These are phyloP conservation scores for Mortierella sp. DNA, from an alignment of 371 early-diverging fungal genomes.

Conservation along the genomic window DNA sequence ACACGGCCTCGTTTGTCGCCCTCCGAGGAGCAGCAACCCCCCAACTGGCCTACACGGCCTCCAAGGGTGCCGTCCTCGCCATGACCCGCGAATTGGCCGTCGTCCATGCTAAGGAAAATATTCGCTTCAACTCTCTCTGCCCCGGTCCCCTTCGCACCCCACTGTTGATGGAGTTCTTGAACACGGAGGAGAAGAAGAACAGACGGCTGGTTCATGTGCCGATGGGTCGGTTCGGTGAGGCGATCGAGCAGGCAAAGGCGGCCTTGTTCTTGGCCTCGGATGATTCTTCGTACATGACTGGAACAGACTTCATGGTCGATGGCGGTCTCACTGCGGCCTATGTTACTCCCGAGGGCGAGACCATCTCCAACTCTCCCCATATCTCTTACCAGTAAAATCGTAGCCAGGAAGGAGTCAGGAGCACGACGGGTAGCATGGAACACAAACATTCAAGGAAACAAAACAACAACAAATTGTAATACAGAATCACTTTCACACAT, in stretches of 20 bases:
- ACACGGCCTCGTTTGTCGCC: constrained; percentile 90
- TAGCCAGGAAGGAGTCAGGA: background rate
- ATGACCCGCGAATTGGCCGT: constrained; percentile 91
- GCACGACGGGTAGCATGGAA: background rate
- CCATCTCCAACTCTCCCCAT: constrained; percentile 48
- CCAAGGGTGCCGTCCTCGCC: constrained; percentile 91
- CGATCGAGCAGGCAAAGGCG: constrained; percentile 90
- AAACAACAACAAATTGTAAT: background rate
- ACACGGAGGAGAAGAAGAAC: constrained; percentile 89
- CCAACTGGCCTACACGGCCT: constrained; percentile 90
- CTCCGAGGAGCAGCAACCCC: constrained; percentile 92
- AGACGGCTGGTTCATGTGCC: constrained; percentile 88
- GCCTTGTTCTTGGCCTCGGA: constrained; percentile 89
- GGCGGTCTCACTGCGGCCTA: constrained; percentile 88
- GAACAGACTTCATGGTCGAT: constrained; percentile 89
- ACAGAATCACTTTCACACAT: background rate
- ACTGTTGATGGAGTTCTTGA: constrained; percentile 87
- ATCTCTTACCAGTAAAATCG: constrained; percentile 43
- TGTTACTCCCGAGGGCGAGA: constrained; percentile 61
- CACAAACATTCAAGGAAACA: background rate
- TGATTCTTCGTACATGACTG: constrained; percentile 86
- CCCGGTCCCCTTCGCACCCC: constrained; percentile 90
- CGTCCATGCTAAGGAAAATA: constrained; percentile 92
- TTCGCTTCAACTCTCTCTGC: constrained; percentile 90
- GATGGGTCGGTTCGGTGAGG: constrained; percentile 91